Percentiles rank a stretch among this genome's conserved stretches.
Conservation (phyloP, 768 basidiomycete species). For the Naganishia onofrii region DNA sequence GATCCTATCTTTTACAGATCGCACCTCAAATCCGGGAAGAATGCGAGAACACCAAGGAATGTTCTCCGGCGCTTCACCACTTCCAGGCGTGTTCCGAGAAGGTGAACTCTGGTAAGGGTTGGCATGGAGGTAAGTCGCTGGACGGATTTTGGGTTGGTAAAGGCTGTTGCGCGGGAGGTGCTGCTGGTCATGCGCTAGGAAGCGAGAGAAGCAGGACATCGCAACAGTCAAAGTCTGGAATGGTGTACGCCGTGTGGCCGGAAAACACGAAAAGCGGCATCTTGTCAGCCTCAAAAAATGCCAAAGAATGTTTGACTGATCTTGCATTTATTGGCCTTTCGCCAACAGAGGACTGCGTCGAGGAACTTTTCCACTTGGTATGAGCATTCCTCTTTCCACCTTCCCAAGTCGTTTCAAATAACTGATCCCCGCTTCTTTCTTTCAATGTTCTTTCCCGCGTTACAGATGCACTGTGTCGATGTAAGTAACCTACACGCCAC, state of each 20-base stretch:
- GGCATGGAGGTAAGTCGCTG: slow-evolving; percentile 72
- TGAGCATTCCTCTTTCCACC: slow-evolving; percentile 26
- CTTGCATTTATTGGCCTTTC: slow-evolving; percentile 24
- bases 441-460: slow-evolving; percentile 5
- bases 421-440: slow-evolving; percentile 29
- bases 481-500: slow-evolving; percentile 55
- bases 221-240: no score
- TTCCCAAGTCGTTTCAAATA: background rate
- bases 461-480: slow-evolving; percentile 82
- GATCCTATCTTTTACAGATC: slow-evolving; percentile 57
- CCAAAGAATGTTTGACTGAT: background rate
- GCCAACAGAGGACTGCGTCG: slow-evolving; percentile 43
- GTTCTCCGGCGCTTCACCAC: slow-evolving; percentile 69
- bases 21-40: slow-evolving; percentile 73
- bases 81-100: slow-evolving; percentile 90
- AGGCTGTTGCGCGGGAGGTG: no score
- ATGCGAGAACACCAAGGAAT: slow-evolving; percentile 66
- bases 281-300: no score
- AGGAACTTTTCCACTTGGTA: slow-evolving; percentile 63
- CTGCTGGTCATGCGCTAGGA: background rate
- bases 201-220: no score
- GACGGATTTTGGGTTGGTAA: no score
- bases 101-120: slow-evolving; percentile 74
- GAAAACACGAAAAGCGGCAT: no score
- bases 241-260: no score